phyloP scores from a whole-genome alignment of 2,329 filamentous ascomycete genomes.

The Verruconis gallopava region DNA sequence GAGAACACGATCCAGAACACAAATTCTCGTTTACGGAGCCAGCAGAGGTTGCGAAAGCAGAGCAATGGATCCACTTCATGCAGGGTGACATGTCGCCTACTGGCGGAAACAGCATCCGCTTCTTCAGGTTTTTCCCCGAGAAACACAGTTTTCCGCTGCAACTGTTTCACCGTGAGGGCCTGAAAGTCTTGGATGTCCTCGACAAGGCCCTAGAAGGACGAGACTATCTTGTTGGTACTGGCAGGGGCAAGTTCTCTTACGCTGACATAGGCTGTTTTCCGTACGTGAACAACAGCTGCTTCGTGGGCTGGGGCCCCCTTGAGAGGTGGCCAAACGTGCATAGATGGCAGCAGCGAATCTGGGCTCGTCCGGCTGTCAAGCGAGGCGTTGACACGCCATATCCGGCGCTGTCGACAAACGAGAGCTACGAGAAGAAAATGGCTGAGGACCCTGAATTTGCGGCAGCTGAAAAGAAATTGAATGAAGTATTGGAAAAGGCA shows the following conservation, averaged over 20 bases:
- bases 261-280: conserved; percentile 30
- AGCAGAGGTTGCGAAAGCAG: conserved; percentile 33
- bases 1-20: conserved; percentile 34
- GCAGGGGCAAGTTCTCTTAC: conserved; percentile 40
- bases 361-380: conserved; percentile 2
- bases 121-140: conserved; percentile 11
- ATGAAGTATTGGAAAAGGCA: background rate
- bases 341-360: conserved; percentile 5
- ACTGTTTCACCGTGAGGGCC: conserved; percentile 39
- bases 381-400: conserved; percentile 4
- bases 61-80: conserved; percentile 53
- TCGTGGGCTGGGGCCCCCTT: conserved; percentile 2
- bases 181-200: conserved; percentile 40
- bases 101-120: conserved; percentile 30
- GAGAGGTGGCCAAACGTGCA: conserved; percentile 3
- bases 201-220: conserved; percentile 40
- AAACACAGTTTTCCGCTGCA: conserved; percentile 13
- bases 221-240: conserved; percentile 41
- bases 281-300: conserved; percentile 3
- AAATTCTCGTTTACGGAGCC: conserved; percentile 34
- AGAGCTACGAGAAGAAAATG: background rate
- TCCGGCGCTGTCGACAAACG: background rate
- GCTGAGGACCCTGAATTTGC: conserved; percentile 1
- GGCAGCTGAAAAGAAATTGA: background rate
- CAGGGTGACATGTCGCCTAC: conserved; percentile 32